Base-by-base conservation (phyloP, 805 yeast genomes). In the Wickerhamiella occidentalis region DNA sequence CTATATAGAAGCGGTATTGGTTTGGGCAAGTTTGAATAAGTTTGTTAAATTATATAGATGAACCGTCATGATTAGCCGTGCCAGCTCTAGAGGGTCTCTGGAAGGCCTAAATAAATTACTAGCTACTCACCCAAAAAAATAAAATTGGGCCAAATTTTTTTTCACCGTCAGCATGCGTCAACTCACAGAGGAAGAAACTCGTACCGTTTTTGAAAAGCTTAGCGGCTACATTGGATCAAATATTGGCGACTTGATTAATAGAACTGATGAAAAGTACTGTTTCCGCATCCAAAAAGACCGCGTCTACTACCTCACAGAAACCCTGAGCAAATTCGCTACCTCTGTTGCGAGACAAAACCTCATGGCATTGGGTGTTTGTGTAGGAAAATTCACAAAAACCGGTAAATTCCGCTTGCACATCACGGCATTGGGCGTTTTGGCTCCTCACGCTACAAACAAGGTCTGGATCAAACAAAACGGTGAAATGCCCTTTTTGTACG, bases 141-240 rank as follows among this genome's bases (percentile, higher is more conserved):
- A n/a, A n/a, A n/a, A n/a, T n/a, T n/a, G 33, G n/a, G 13, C 33
- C 33, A 29, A 11, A 29, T 29, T 29, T 29, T 33, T 33, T 33
- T 33, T 33, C 8, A 5, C 26, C 38, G 38, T 33, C 38, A 33
- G 38, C 33, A 90, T 90, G 98, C 82, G 98, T 74, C 85, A 87
- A 46, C 75, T 90, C 56, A 90, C 97, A 56, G 98, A 90, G 64
- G 96, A 87, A 65, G 98, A 92, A 65, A 90, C 98, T 40, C 86
- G 84, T 65, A 90, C 82, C 15, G 95, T 92, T 38, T 90, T 92
- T 65, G 97, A 92, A 63, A 92, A 92, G 68, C 76, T 92, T 51
- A 96, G 97, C 53, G 90, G 83, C 65, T 92, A 92, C 62, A 85
- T 92, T 56, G 98, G 98, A n/a, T 76, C 96, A 65, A 92, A 90